Percentiles rank a stretch among this genome's conserved stretches.
phyloP scores from a whole-genome alignment of 2,329 filamentous ascomycete species.

The Teratosphaeria destructans region DNA sequence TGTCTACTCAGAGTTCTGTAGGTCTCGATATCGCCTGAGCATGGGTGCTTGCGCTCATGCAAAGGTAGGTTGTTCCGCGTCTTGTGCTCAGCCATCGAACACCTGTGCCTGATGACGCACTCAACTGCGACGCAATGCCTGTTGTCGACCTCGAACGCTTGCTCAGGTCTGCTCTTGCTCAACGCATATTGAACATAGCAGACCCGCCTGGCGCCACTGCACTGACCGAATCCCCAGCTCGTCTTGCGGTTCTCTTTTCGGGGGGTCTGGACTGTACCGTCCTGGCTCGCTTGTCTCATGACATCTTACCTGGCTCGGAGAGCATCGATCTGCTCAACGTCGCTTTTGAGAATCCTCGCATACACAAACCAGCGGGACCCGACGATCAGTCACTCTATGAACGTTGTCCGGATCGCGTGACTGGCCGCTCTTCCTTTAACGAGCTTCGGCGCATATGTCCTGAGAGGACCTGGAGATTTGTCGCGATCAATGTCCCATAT shows the following conservation, averaged over 20 bases:
- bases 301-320: constrained; percentile 58
- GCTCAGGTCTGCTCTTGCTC: constrained; percentile 17
- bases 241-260: constrained; percentile 77
- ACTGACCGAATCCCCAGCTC: constrained; percentile 26
- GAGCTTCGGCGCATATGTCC: constrained; percentile 65
- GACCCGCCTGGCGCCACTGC: constrained; percentile 13
- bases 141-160: constrained; percentile 14
- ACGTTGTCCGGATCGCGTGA: constrained; percentile 79
- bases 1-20: constrained; percentile 8
- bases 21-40: constrained; percentile 6
- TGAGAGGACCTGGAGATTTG: constrained; percentile 66
- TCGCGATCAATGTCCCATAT: constrained; percentile 78
- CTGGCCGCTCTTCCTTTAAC: constrained; percentile 67
- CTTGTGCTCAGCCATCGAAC: constrained; percentile 18
- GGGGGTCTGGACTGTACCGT: constrained; percentile 90
- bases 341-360: constrained; percentile 86
- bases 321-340: constrained; percentile 86
- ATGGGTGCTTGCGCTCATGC: constrained; percentile 18
- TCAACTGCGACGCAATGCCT: constrained; percentile 13
- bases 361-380: constrained; percentile 30
- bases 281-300: constrained; percentile 68
- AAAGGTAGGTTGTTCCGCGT: constrained; percentile 24
- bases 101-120: background rate
- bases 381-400: constrained; percentile 50
- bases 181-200: constrained; percentile 52